Conservation (phyloP, 441 rosid species). For the Erodium trifolium region DNA sequence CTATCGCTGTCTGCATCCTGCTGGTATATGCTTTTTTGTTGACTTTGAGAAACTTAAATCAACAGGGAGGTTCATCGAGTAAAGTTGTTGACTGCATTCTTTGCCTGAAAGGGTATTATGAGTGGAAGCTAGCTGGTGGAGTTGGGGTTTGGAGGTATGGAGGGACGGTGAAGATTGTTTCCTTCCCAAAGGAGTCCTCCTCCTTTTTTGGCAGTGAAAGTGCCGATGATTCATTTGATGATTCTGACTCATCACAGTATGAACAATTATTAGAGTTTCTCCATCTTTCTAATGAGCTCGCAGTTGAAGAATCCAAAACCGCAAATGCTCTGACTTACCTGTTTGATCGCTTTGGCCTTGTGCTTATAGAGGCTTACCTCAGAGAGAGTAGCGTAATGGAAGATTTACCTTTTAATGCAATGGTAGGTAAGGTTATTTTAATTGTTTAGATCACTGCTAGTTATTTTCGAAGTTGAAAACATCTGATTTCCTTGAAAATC, state of each 20-base stretch:
- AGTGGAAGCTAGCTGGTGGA: slow-evolving; percentile 94
- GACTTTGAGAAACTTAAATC: slow-evolving; percentile 13
- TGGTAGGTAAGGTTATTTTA: slow-evolving; percentile 65
- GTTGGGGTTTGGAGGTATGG: slow-evolving; percentile 94
- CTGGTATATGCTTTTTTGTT: background rate
- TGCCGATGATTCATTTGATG: slow-evolving; percentile 80
- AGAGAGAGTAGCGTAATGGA: slow-evolving; percentile 54
- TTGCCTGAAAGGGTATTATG: slow-evolving; percentile 83
- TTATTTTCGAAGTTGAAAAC: background rate
- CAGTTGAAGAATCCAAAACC: slow-evolving; percentile 68
- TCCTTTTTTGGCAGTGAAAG: slow-evolving; percentile 59
- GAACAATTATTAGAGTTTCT: slow-evolving; percentile 80
- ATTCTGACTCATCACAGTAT: slow-evolving; percentile 76
- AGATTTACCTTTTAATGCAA: slow-evolving; percentile 78
- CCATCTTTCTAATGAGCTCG: slow-evolving; percentile 69
- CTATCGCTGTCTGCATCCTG: background rate
- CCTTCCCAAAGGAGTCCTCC: slow-evolving; percentile 60
- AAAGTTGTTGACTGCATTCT: slow-evolving; percentile 98
- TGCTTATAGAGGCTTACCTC: slow-evolving; percentile 73
- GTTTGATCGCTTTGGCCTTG: slow-evolving; percentile 73
- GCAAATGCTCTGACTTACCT: slow-evolving; percentile 66
- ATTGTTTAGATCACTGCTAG: background rate
- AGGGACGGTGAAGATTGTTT: slow-evolving; percentile 80
- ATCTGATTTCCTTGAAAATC: background rate
- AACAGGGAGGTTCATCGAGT: slow-evolving; percentile 88